Percentiles rank a stretch among this genome's conserved stretches.
Evolutionary conservation across 2,329 filamentous ascomycete genomes (phyloP).

Genomic region (Tolypocladium album): DNA sequence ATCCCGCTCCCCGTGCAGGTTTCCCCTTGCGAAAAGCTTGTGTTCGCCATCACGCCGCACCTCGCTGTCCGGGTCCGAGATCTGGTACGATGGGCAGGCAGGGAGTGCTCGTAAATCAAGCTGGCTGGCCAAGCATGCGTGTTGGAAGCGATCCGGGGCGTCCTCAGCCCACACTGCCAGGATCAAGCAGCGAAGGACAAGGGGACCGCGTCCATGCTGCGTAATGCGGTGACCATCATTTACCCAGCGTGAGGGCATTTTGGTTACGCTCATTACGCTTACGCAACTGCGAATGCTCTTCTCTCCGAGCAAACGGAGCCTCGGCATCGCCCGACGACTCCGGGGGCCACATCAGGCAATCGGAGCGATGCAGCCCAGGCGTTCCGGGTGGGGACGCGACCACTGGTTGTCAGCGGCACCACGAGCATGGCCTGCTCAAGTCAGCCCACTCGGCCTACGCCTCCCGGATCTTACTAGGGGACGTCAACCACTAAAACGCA

Average conservation of each 20-base stretch:
- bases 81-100: background rate
- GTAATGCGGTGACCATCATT: background rate
- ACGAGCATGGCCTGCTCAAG: background rate
- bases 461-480: background rate
- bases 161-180: background rate
- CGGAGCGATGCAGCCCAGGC: background rate
- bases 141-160: background rate
- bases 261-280: background rate
- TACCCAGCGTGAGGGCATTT: background rate
- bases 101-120: background rate
- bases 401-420: background rate
- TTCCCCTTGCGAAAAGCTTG: background rate
- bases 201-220: background rate
- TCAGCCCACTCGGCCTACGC: background rate
- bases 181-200: background rate
- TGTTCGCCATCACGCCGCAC: background rate
- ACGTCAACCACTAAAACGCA: background rate
- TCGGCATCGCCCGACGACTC: background rate
- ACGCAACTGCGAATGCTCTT: background rate
- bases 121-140: too few relatives aligned
- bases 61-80: background rate
- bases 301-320: background rate
- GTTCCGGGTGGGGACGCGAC: background rate
- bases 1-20: too few relatives aligned
- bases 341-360: background rate